phyloP scores from a whole-genome alignment of 2,329 filamentous ascomycete genomes.

The Aspergillus tamarii region DNA sequence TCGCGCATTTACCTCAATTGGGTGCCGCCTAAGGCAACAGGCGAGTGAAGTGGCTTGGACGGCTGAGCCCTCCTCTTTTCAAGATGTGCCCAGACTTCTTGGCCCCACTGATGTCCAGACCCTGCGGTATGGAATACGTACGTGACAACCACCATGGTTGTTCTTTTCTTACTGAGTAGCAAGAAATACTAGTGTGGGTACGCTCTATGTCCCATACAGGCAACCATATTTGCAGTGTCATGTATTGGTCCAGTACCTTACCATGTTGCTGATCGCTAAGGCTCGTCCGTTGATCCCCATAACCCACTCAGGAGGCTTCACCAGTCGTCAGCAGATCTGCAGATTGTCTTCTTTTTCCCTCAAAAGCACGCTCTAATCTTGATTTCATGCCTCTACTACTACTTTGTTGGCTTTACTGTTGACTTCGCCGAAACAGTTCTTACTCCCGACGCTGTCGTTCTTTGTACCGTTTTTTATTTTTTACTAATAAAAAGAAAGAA shows the following conservation, averaged over 20 bases:
- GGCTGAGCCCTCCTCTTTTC: too few species aligned
- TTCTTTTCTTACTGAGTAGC: too few species aligned
- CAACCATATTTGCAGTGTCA: not conserved
- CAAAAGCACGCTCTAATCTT: too few species aligned
- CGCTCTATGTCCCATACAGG: not conserved
- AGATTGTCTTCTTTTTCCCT: not conserved
- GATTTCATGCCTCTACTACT: not conserved
- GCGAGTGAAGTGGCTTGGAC: conserved; percentile 2
- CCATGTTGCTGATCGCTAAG: not conserved
- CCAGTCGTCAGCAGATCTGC: not conserved
- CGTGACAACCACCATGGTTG: not conserved
- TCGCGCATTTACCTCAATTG: conserved; percentile 1
- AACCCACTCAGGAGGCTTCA: not conserved
- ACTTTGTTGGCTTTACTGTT: not conserved
- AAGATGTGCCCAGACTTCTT: too few species aligned
- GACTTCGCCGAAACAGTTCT: not conserved
- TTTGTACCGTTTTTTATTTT: not conserved
- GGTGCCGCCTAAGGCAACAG: conserved; percentile 8
- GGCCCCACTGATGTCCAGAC: too few species aligned
- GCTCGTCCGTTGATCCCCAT: not conserved
- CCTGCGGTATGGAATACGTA: too few species aligned
- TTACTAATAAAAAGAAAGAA: too few species aligned
- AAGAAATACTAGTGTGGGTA: not conserved
- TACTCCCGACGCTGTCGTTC: not conserved
- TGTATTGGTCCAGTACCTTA: not conserved